Conservation (phyloP, 148 eudicot species). For the Rhododendron griersonianum region DNA sequence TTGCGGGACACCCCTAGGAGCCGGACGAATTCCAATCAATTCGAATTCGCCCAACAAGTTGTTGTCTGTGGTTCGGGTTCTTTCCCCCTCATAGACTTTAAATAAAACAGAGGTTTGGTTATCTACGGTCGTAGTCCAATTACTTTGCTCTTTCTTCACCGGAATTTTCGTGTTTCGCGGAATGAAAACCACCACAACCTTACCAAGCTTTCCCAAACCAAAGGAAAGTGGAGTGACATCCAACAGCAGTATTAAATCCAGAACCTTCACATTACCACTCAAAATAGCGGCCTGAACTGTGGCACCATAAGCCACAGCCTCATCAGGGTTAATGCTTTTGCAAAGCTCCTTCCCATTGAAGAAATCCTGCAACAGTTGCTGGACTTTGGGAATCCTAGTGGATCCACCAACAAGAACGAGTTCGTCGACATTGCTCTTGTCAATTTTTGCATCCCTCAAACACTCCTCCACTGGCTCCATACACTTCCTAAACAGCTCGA, state of each 20-base stretch:
- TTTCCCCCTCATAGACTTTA: slow-evolving; percentile 19
- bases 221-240: too few species aligned
- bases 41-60: slow-evolving; percentile 15
- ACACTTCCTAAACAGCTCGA: background rate
- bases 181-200: too few species aligned
- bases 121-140: background rate
- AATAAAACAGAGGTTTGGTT: slow-evolving; percentile 8
- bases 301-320: slow-evolving; percentile 5
- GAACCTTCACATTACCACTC: too few species aligned
- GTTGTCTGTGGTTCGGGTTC: slow-evolving; percentile 12
- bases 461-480: slow-evolving; percentile 6
- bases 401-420: background rate
- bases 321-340: slow-evolving; percentile 10
- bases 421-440: background rate
- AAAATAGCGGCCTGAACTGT: background rate
- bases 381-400: background rate
- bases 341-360: background rate
- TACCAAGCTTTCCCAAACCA: too few species aligned
- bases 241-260: too few species aligned
- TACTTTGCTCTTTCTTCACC: too few species aligned
- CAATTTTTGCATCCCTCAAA: background rate
- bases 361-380: background rate
- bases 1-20: slow-evolving; percentile 11
- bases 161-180: too few species aligned
- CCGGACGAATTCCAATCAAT: slow-evolving; percentile 8